Percentiles rank a stretch among this genome's conserved stretches.
Evolutionary conservation across 1,139 yeast genomes (phyloP).

Genomic region (Pichia sp.): DNA sequence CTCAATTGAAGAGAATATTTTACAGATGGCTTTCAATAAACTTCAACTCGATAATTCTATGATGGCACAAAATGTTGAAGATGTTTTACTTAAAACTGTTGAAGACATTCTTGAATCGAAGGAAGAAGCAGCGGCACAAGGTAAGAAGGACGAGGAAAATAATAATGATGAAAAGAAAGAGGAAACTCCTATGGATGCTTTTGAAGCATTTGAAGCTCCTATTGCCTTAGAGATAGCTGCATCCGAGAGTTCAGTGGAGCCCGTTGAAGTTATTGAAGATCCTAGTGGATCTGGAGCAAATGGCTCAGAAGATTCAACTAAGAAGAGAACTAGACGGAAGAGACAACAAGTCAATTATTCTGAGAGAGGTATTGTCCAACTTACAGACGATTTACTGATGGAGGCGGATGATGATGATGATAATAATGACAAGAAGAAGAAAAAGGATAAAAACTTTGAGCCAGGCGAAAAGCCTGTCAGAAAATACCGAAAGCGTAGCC

Average conservation of each 20-base stretch:
- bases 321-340: conserved; percentile 2
- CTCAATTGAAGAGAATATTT: conserved; percentile 86
- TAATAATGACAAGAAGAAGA: neutral
- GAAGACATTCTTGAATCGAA: conserved; percentile 39
- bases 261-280: conserved; percentile 1
- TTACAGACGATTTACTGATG: conserved; percentile 2
- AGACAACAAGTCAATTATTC: conserved; percentile 6
- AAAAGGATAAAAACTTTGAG: neutral
- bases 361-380: neutral
- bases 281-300: neutral
- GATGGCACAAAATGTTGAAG: conserved; percentile 44
- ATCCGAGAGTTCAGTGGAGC: conserved; percentile 5
- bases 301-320: neutral
- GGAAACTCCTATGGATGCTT: conserved; percentile 7
- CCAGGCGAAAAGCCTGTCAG: too few relatives aligned
- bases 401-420: neutral
- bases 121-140: neutral
- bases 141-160: neutral
- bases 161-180: neutral
- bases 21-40: conserved; percentile 82
- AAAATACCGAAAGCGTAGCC: too few relatives aligned
- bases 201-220: conserved; percentile 12
- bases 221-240: conserved; percentile 6
- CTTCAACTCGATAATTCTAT: conserved; percentile 76
- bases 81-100: conserved; percentile 45